phyloP scores from a whole-genome alignment of 306 rosid genomes.

The Biancaea sappan region DNA sequence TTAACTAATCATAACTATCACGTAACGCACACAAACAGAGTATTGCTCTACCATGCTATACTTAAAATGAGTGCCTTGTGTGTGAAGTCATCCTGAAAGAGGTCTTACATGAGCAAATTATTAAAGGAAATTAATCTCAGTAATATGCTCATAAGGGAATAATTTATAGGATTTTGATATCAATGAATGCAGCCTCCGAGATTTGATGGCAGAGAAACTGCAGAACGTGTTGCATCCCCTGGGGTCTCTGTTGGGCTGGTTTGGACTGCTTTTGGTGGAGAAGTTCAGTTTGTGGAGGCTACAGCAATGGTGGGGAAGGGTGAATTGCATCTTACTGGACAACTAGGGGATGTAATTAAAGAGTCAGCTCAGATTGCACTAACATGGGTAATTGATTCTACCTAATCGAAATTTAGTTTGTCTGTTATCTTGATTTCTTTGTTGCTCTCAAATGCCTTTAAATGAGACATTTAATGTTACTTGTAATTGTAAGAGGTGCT shows the following conservation, averaged over 20 bases:
- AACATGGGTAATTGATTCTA: conserved; percentile 79
- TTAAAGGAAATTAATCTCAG: not conserved
- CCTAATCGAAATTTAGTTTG: conserved; percentile 30
- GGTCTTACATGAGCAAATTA: not conserved
- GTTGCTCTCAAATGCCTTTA: conserved; percentile 1
- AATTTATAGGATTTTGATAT: conserved; percentile 32
- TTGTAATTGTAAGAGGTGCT: not conserved
- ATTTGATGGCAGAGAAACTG: conserved; percentile 85
- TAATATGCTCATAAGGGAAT: conserved; percentile 27
- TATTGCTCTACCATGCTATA: not conserved
- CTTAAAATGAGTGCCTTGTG: conserved; percentile 1
- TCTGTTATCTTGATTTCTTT: conserved; percentile 10
- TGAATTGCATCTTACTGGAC: conserved; percentile 95
- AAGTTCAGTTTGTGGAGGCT: conserved; percentile 98
- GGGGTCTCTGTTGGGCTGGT: conserved; percentile 94
- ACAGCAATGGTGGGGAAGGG: conserved; percentile 92
- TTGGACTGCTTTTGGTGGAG: conserved; percentile 98
- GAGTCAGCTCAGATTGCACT: conserved; percentile 98
- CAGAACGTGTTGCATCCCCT: conserved; percentile 81
- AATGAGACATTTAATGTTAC: conserved; percentile 17
- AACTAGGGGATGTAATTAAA: conserved; percentile 97
- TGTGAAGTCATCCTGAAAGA: not conserved
- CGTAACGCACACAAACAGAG: too few species aligned
- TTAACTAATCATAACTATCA: too few species aligned
- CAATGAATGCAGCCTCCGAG: conserved; percentile 82